Percentiles rank a stretch among this genome's conserved stretches.
Conservation (phyloP, 805 yeast species). For the Kregervanrija delftensis region DNA sequence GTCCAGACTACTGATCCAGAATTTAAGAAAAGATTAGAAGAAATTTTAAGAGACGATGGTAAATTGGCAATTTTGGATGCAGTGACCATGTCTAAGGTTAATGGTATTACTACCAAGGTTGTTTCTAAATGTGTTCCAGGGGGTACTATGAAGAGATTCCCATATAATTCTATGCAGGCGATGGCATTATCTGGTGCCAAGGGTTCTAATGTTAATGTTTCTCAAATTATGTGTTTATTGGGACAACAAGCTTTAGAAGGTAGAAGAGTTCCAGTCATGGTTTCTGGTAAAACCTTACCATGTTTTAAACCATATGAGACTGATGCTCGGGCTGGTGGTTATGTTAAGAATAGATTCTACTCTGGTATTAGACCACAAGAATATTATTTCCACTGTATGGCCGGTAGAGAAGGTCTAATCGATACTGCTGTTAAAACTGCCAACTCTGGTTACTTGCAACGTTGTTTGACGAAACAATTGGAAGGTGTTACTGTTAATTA, state of each 20-base stretch:
- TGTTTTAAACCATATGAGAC: conserved; percentile 96
- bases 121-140: conserved; percentile 92
- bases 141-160: conserved; percentile 94
- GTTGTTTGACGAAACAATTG: conserved; percentile 95
- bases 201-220: conserved; percentile 96
- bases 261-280: conserved; percentile 99
- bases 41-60: conserved; percentile 86
- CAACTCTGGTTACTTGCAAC: conserved; percentile 96
- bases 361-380: conserved; percentile 98
- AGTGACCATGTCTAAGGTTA: conserved; percentile 87
- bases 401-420: conserved; percentile 99
- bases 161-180: conserved; percentile 94
- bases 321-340: conserved; percentile 97
- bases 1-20: conserved; percentile 53
- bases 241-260: conserved; percentile 99
- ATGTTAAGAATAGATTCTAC: conserved; percentile 92
- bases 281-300: conserved; percentile 94
- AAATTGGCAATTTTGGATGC: conserved; percentile 94
- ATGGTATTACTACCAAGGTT: conserved; percentile 88
- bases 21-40: conserved; percentile 82
- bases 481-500: conserved; percentile 95
- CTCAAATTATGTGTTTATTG: conserved; percentile 97
- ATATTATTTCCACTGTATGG: conserved; percentile 99
- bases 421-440: conserved; percentile 99
- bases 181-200: conserved; percentile 99